phyloP scores from a whole-genome alignment of 495 filamentous ascomycete genomes.

The Alectoria sarmentosa region DNA sequence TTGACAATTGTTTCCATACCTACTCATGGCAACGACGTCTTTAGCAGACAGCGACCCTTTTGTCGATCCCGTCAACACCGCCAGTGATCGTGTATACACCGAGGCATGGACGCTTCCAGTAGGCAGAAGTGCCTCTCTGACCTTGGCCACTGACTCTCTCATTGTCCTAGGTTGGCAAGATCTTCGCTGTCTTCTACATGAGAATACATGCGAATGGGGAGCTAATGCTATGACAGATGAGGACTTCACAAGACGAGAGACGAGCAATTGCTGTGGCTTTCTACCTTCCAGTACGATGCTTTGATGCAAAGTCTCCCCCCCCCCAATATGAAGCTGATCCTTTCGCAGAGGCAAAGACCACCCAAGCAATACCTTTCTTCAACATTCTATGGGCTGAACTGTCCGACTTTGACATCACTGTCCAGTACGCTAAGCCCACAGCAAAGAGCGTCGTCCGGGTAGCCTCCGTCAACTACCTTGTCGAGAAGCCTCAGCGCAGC shows the following conservation, averaged over 20 bases:
- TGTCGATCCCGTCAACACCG: conserved; percentile 31
- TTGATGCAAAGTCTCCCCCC: neutral
- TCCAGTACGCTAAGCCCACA: conserved; percentile 62
- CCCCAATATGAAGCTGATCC: conserved; percentile 20
- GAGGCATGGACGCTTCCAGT: conserved; percentile 45
- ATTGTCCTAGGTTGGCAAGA: conserved; percentile 50
- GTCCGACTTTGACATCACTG: conserved; percentile 52
- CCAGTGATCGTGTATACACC: neutral
- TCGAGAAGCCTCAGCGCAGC: conserved; percentile 45
- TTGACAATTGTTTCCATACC: conserved; percentile 6
- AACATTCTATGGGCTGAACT: conserved; percentile 79
- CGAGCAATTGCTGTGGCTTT: conserved; percentile 41
- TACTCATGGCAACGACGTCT: conserved; percentile 28
- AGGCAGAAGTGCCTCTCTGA: conserved; percentile 53
- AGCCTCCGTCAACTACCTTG: conserved; percentile 52
- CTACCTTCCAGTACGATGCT: conserved; percentile 32
- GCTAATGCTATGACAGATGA: conserved; percentile 36
- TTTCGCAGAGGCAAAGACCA: conserved; percentile 32
- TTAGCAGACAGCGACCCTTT: conserved; percentile 33
- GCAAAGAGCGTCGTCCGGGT: conserved; percentile 52
- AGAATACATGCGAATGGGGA: too few relatives aligned
- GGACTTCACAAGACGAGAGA: conserved; percentile 33
- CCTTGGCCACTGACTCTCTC: conserved; percentile 56
- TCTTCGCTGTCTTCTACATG: neutral
- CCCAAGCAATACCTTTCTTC: conserved; percentile 62